phyloP scores from a whole-genome alignment of 805 yeast genomes.

The Monosporozyma servazzii region DNA sequence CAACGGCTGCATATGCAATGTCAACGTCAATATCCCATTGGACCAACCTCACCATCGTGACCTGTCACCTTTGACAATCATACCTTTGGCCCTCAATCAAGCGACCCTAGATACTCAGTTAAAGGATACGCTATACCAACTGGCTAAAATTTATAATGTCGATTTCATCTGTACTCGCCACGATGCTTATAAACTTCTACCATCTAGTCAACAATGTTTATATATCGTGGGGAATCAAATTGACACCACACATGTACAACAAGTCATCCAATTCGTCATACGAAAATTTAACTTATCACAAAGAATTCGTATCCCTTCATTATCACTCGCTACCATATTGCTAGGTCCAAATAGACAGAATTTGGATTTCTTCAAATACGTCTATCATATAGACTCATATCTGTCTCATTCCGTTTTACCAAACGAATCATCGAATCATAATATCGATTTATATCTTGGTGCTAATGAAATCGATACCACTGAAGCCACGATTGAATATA shows the following conservation, averaged over 20 bases:
- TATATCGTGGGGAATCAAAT: background rate
- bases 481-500: background rate
- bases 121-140: background rate
- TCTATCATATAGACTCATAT: background rate
- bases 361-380: background rate
- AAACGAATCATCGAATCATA: background rate
- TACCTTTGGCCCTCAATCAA: background rate
- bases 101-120: background rate
- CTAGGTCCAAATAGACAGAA: background rate
- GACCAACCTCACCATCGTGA: background rate
- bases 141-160: constrained; percentile 2
- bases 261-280: background rate
- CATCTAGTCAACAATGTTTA: background rate
- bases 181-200: background rate
- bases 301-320: background rate
- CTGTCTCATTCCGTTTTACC: background rate
- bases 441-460: background rate
- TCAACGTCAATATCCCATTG: background rate
- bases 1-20: background rate
- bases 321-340: background rate
- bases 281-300: background rate
- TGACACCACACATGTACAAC: background rate
- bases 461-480: background rate
- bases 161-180: constrained; percentile 1
- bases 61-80: background rate